phyloP scores from a whole-genome alignment of 73 alveolate species.

The Paramecium octaurelia region DNA sequence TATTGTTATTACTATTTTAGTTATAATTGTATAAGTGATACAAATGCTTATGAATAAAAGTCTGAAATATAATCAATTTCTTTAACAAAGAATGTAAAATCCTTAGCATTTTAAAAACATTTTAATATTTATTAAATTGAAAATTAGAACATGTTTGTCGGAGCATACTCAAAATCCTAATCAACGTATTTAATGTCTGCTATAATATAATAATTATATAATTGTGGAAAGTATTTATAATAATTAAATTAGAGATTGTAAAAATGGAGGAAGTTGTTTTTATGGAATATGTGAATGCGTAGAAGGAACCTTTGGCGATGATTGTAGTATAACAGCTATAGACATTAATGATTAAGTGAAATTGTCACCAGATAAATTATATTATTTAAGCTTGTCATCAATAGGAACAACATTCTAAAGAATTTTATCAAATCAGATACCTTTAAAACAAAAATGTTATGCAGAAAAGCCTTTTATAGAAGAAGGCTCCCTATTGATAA shows the following conservation, averaged over 20 bases:
- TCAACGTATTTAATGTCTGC: neutral
- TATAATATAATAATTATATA: neutral
- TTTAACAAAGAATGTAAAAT: neutral
- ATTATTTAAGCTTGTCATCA: neutral
- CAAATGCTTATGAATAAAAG: neutral
- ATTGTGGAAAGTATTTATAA: neutral
- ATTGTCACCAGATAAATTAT: neutral
- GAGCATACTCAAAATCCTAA: neutral
- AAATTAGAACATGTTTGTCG: neutral
- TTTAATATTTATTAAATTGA: neutral
- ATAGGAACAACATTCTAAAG: neutral
- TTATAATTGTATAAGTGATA: neutral
- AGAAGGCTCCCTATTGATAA: neutral
- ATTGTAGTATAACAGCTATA: neutral
- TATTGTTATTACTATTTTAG: neutral
- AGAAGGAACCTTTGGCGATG: neutral
- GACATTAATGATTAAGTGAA: neutral
- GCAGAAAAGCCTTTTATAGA: neutral
- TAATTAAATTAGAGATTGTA: neutral
- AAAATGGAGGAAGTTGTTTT: constrained; percentile 10
- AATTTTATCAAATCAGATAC: neutral
- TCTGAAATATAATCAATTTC: neutral
- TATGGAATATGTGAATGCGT: neutral
- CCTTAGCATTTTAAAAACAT: neutral
- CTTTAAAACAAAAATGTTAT: neutral